Percentiles rank a stretch among this genome's conserved stretches.
Conservation (phyloP, 306 rosid genomes). For the Sphenostylis stenocarpa region DNA sequence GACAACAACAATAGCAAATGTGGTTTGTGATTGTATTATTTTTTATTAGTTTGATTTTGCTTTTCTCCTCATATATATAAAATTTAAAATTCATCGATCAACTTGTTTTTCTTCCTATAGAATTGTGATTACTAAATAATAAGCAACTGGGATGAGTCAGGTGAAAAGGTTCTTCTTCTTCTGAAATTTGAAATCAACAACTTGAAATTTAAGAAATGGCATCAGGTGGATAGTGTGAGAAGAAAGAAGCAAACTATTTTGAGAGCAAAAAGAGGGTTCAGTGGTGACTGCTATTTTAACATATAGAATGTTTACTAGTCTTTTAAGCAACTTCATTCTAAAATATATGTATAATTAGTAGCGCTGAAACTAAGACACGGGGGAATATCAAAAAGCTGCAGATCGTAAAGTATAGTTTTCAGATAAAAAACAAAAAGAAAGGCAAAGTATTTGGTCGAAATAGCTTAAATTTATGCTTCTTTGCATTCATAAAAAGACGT, state of each 20-base stretch:
- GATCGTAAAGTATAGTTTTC: background rate
- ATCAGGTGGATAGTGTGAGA: background rate
- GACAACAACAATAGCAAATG: slow-evolving; percentile 19
- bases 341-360: too few relatives aligned
- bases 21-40: background rate
- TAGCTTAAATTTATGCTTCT: background rate
- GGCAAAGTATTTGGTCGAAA: background rate
- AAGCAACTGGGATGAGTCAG: slow-evolving; percentile 26
- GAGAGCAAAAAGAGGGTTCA: background rate
- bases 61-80: slow-evolving; percentile 13
- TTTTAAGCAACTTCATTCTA: slow-evolving; percentile 14
- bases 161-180: slow-evolving; percentile 18
- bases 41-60: slow-evolving; percentile 32
- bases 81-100: background rate
- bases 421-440: background rate
- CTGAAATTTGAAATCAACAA: background rate
- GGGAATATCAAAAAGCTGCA: background rate
- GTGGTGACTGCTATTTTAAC: background rate
- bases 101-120: background rate
- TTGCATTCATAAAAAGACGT: background rate
- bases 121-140: background rate
- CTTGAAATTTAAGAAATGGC: slow-evolving; percentile 25
- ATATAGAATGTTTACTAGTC: background rate
- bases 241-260: slow-evolving; percentile 17
- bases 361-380: background rate